Conservation (phyloP, 805 yeast species). For the Candida boleticola region DNA sequence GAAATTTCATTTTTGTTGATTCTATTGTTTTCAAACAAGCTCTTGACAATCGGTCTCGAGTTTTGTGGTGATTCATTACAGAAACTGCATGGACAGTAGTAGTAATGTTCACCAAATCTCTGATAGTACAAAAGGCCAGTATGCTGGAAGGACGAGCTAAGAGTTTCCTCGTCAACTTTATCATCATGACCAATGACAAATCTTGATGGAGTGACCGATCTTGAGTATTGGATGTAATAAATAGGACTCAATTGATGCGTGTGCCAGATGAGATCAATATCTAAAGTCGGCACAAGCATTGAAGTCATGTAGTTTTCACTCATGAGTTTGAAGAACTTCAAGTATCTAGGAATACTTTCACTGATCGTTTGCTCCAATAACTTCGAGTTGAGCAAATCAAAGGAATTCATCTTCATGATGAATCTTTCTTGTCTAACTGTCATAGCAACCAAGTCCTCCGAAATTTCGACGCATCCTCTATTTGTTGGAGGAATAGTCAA, state of each 20-base stretch:
- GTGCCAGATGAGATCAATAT: constrained; percentile 20
- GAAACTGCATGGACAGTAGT: constrained; percentile 1
- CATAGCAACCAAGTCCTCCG: constrained; percentile 16
- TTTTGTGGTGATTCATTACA: constrained; percentile 1
- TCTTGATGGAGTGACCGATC: neutral
- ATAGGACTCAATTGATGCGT: constrained; percentile 16
- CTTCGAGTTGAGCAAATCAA: constrained; percentile 16
- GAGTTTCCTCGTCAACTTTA: constrained; percentile 11
- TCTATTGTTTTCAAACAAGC: neutral
- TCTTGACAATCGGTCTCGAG: constrained; percentile 2
- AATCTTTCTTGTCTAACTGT: constrained; percentile 15
- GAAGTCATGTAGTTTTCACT: constrained; percentile 1
- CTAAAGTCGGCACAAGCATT: constrained; percentile 17
- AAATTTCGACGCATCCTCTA: constrained; percentile 5
- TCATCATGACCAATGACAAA: constrained; percentile 16
- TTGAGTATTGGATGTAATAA: constrained; percentile 11
- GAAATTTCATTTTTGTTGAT: neutral
- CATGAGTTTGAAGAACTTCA: constrained; percentile 9
- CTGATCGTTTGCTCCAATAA: constrained; percentile 8
- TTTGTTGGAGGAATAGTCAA: constrained; percentile 5
- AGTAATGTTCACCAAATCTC: constrained; percentile 1
- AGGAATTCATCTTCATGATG: constrained; percentile 14
- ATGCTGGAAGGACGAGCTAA: constrained; percentile 10
- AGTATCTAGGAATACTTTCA: constrained; percentile 14
- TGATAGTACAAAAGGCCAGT: constrained; percentile 10